Evolutionary conservation across 2,329 filamentous ascomycete species (phyloP).

Genomic region (Pyricularia grisea): DNA sequence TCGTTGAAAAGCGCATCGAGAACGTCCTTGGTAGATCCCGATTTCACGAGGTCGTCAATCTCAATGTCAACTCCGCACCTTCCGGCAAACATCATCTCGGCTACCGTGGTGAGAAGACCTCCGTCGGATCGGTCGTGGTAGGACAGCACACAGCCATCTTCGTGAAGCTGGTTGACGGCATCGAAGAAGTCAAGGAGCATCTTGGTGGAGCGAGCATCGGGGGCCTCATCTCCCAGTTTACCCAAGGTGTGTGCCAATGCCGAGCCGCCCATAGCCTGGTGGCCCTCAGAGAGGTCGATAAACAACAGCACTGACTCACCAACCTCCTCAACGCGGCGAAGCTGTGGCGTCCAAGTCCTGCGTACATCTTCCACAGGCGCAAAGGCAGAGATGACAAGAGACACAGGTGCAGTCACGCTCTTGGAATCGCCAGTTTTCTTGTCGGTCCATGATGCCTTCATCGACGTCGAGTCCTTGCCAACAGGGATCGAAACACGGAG

Average conservation of each 20-base stretch:
- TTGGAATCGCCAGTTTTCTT: constrained; percentile 52
- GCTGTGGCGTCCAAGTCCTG: constrained; percentile 88
- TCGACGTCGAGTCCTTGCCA: constrained; percentile 96
- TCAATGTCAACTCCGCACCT: constrained; percentile 80
- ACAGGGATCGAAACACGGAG: constrained; percentile 92
- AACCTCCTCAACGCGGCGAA: constrained; percentile 74
- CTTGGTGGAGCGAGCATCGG: constrained; percentile 67
- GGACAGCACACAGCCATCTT: constrained; percentile 64
- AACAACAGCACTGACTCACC: constrained; percentile 84
- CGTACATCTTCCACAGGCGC: constrained; percentile 72
- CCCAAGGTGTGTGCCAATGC: constrained; percentile 84
- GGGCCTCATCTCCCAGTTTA: constrained; percentile 73
- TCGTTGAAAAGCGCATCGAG: constrained; percentile 87
- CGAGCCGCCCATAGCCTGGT: constrained; percentile 78
- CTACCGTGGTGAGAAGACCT: constrained; percentile 80
- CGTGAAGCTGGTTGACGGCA: constrained; percentile 59
- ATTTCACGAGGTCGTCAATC: constrained; percentile 63
- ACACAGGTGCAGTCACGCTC: constrained; percentile 87
- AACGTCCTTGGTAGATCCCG: constrained; percentile 52
- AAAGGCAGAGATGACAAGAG: constrained; percentile 85
- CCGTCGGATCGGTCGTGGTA: constrained; percentile 95
- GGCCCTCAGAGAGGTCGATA: constrained; percentile 78
- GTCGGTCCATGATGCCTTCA: constrained; percentile 95
- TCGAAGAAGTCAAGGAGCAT: constrained; percentile 87
- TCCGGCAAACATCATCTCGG: constrained; percentile 97